Evolutionary conservation across 1,284 basidiomycete genomes (phyloP).

Genomic region (Sphaerobolus stellatus): DNA sequence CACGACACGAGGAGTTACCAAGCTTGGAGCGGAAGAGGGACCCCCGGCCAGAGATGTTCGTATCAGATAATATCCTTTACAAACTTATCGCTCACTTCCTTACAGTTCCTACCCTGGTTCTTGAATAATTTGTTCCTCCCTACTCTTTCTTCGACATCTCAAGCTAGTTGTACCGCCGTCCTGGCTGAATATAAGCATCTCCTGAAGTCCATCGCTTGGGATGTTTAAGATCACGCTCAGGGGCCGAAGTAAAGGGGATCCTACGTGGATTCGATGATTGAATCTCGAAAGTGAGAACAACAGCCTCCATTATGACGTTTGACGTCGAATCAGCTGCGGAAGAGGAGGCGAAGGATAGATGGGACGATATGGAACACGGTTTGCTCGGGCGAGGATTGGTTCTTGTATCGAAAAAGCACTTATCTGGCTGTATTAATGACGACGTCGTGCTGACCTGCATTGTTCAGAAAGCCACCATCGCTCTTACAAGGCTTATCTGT

Average conservation of each 20-base stretch:
- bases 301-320: constrained; percentile 43
- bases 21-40: constrained; percentile 78
- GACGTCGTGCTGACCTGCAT: constrained; percentile 7
- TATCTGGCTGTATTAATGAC: background rate
- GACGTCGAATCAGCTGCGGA: constrained; percentile 35
- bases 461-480: constrained; percentile 58
- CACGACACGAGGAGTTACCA: constrained; percentile 98
- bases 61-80: constrained; percentile 3
- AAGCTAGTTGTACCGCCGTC: constrained; percentile 53
- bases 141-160: constrained; percentile 55
- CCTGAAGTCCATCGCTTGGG: constrained; percentile 58
- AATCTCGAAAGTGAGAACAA: constrained; percentile 69
- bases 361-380: constrained; percentile 65
- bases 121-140: constrained; percentile 79
- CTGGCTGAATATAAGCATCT: constrained; percentile 67
- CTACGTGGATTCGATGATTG: constrained; percentile 66
- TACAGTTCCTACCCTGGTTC: constrained; percentile 75
- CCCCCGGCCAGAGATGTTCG: constrained; percentile 70
- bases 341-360: constrained; percentile 49
- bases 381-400: constrained; percentile 69
- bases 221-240: constrained; percentile 54
- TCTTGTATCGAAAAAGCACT: constrained; percentile 76
- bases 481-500: constrained; percentile 39
- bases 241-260: constrained; percentile 47
- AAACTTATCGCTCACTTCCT: background rate